phyloP scores from a whole-genome alignment of 2,329 filamentous ascomycete species.

The Claviceps sp. region DNA sequence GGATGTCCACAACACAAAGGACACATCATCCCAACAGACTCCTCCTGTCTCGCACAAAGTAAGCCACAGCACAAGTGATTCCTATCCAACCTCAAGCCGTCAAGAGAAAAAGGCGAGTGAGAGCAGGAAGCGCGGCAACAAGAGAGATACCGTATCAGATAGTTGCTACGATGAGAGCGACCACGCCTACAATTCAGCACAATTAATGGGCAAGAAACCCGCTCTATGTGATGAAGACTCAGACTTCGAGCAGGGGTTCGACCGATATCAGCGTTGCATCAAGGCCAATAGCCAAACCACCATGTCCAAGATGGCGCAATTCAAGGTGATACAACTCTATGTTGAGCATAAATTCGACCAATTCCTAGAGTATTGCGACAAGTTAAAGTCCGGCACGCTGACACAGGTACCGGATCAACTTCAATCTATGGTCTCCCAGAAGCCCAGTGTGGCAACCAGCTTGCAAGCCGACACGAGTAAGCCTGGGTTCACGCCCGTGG shows the following conservation, averaged over 20 bases:
- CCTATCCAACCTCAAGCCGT: neutral
- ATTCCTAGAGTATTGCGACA: slow-evolving; percentile 32
- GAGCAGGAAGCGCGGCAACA: slow-evolving; percentile 12
- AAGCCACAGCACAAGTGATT: neutral
- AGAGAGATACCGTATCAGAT: slow-evolving; percentile 30
- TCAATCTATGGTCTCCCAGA: slow-evolving; percentile 13
- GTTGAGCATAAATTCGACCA: slow-evolving; percentile 26
- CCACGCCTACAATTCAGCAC: slow-evolving; percentile 35
- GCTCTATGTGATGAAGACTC: slow-evolving; percentile 31
- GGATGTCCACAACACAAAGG: slow-evolving; percentile 26
- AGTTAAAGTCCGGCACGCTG: slow-evolving; percentile 9
- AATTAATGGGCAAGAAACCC: slow-evolving; percentile 31
- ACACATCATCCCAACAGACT: slow-evolving; percentile 37
- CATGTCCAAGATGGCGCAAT: too few species aligned
- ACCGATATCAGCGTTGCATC: too few species aligned
- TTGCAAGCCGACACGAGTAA: slow-evolving; percentile 14
- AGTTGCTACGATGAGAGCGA: slow-evolving; percentile 42
- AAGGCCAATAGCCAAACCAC: too few species aligned
- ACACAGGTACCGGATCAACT: slow-evolving; percentile 7
- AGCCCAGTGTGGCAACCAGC: slow-evolving; percentile 12
- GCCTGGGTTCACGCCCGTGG: slow-evolving; percentile 10
- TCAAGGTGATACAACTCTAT: slow-evolving; percentile 19
- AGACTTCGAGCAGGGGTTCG: slow-evolving; percentile 20
- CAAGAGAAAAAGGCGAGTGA: neutral
- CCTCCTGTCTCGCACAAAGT: slow-evolving; percentile 21